phyloP scores from a whole-genome alignment of 208 protist species.

The Leishmania lainsoni region DNA sequence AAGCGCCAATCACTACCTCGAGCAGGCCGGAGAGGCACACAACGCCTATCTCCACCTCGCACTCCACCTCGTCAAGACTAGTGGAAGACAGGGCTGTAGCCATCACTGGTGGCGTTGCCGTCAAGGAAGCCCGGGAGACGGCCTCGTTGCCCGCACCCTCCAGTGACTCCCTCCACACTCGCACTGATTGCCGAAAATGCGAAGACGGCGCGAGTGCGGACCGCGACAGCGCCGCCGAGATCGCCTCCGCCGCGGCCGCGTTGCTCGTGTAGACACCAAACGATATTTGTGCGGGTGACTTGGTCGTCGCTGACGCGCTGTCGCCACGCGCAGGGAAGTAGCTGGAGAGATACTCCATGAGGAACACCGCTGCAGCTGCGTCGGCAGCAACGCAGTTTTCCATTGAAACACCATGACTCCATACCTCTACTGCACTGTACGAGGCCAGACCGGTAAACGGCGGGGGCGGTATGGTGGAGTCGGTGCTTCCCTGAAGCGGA shows the following conservation, averaged over 20 bases:
- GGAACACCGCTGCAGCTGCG: slow-evolving; percentile 54
- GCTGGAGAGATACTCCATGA: slow-evolving; percentile 44
- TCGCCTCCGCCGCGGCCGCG: slow-evolving; percentile 26
- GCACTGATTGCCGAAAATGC: slow-evolving; percentile 13
- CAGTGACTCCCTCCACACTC: slow-evolving; percentile 36
- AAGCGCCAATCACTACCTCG: slow-evolving; percentile 26
- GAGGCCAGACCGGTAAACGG: slow-evolving; percentile 61
- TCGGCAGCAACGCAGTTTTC: slow-evolving; percentile 52
- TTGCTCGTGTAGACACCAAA: slow-evolving; percentile 38
- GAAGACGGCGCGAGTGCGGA: slow-evolving; percentile 11
- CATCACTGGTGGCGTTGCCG: slow-evolving; percentile 11
- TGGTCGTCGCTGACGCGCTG: background rate
- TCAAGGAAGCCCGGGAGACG: slow-evolving; percentile 8
- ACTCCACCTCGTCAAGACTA: slow-evolving; percentile 35
- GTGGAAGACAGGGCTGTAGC: slow-evolving; percentile 23
- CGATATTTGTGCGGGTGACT: slow-evolving; percentile 7
- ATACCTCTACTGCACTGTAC: slow-evolving; percentile 66
- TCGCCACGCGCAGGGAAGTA: slow-evolving; percentile 25
- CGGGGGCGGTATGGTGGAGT: slow-evolving; percentile 22
- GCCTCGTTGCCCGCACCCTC: slow-evolving; percentile 35
- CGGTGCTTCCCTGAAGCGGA: background rate
- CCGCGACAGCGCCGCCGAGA: slow-evolving; percentile 23
- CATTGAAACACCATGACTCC: slow-evolving; percentile 72
- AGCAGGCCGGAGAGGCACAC: slow-evolving; percentile 64
- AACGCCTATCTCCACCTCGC: slow-evolving; percentile 69